These are phyloP conservation scores for Aspergillus neotritici DNA, from an alignment of 2,329 filamentous ascomycete species.

Conservation along the genomic window DNA sequence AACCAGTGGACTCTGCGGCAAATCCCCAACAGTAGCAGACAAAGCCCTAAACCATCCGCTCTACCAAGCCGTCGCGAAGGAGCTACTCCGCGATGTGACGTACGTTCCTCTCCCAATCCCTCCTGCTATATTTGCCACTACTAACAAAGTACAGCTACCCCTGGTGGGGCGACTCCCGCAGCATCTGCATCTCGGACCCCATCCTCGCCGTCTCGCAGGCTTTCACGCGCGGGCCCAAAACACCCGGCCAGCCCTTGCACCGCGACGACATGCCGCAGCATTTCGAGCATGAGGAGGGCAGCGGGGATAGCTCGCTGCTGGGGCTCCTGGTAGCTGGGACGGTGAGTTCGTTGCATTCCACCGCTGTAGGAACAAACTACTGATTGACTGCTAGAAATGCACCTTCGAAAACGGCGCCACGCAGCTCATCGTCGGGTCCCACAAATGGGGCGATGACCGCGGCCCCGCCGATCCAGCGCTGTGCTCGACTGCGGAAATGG, in stretches of 20 bases:
- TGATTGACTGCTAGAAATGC: not conserved
- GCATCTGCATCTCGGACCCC: not conserved
- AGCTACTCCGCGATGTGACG: not conserved
- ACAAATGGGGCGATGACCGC: not conserved
- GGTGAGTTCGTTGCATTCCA: not conserved
- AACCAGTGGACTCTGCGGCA: not conserved
- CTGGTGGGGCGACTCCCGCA: too few species aligned
- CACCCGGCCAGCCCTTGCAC: not conserved
- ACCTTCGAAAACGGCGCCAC: slow-evolving; percentile 2
- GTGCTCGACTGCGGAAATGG: slow-evolving; percentile 1
- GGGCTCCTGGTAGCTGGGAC: not conserved
- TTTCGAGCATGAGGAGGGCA: not conserved
- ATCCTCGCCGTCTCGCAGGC: slow-evolving; percentile 1
- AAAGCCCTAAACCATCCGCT: not conserved
- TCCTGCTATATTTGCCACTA: too few species aligned
- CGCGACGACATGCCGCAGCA: slow-evolving; percentile 1
- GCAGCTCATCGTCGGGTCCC: slow-evolving; percentile 2
- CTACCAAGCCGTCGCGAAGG: not conserved
- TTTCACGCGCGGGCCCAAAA: slow-evolving; percentile 1
- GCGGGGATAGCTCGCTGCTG: not conserved
- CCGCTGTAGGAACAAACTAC: not conserved
- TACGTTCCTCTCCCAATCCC: not conserved
- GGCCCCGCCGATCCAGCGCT: slow-evolving; percentile 1
- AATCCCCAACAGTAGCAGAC: not conserved
- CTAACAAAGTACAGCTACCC: too few species aligned